Conservation (phyloP, 176 grass and related monocot species). For the Aegilops longissima region DNA sequence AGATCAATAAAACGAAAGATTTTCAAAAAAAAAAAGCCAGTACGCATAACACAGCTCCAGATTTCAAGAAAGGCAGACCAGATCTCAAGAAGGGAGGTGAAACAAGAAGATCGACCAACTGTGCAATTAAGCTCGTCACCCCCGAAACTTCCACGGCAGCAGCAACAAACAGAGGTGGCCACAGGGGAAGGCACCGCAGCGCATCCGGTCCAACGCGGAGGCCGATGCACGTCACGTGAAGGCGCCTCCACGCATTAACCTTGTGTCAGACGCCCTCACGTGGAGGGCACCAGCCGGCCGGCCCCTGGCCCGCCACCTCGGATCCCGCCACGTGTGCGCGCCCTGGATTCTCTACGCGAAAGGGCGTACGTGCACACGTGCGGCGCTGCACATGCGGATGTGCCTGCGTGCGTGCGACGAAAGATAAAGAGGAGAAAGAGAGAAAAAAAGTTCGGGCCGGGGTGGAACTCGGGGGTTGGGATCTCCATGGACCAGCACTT, state of each 20-base stretch:
- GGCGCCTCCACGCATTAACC: slow-evolving; percentile 30
- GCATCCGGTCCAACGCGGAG: neutral
- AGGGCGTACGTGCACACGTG: slow-evolving; percentile 52
- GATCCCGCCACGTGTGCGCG: slow-evolving; percentile 46
- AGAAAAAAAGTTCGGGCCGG: neutral
- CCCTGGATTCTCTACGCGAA: slow-evolving; percentile 33
- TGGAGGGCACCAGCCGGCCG: slow-evolving; percentile 14
- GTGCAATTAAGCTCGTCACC: neutral
- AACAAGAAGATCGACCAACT: neutral
- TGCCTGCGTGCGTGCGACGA: neutral
- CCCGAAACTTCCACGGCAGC: neutral
- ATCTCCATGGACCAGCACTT: slow-evolving; percentile 40
- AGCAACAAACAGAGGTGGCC: neutral
- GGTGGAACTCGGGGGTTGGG: neutral
- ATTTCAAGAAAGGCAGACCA: neutral
- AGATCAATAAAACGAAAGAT: no score
- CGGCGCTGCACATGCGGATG: slow-evolving; percentile 40
- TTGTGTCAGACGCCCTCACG: slow-evolving; percentile 51
- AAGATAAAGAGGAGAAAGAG: neutral
- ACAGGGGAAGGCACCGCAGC: neutral
- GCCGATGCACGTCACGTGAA: slow-evolving; percentile 47
- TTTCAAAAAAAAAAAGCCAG: no score
- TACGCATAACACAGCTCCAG: neutral
- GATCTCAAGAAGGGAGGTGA: neutral
- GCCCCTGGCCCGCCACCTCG: slow-evolving; percentile 21